Percentiles rank a stretch among this genome's conserved stretches.
Evolutionary conservation across 805 yeast genomes (phyloP).

Genomic region (Metschnikowia borealis): DNA sequence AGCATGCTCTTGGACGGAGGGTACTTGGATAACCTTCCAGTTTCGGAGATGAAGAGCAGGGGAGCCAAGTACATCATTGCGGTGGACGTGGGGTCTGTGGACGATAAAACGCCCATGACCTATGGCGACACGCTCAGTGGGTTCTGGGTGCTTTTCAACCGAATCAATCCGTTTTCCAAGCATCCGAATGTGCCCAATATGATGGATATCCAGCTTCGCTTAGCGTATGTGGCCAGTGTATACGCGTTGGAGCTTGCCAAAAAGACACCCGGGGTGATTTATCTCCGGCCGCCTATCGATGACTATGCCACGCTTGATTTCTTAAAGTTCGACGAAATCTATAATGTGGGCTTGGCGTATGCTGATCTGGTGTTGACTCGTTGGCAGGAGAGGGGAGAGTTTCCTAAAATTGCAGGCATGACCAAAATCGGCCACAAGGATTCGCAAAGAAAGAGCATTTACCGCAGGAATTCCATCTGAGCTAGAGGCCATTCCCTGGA

Average conservation of each 20-base stretch:
- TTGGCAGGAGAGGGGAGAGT: conserved; percentile 47
- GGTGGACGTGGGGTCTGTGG: conserved; percentile 93
- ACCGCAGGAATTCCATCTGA: conserved; percentile 18
- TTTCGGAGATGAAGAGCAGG: conserved; percentile 80
- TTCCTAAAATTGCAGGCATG: conserved; percentile 61
- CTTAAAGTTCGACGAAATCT: conserved; percentile 86
- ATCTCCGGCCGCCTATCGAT: conserved; percentile 92
- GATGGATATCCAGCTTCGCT: conserved; percentile 90
- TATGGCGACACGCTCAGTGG: conserved; percentile 95
- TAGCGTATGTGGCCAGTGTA: conserved; percentile 94
- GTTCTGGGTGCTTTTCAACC: conserved; percentile 79
- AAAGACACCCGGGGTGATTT: conserved; percentile 75
- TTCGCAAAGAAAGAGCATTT: conserved; percentile 6
- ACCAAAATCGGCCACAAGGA: conserved; percentile 8
- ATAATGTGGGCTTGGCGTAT: conserved; percentile 71
- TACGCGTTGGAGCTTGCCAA: conserved; percentile 89
- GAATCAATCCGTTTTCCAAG: conserved; percentile 85
- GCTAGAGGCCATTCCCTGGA: background rate
- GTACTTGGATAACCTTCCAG: conserved; percentile 90
- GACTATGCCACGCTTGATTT: conserved; percentile 88
- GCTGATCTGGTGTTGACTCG: conserved; percentile 56
- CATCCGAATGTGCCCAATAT: conserved; percentile 88
- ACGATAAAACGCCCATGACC: conserved; percentile 82
- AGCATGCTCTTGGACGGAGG: conserved; percentile 96
- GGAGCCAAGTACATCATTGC: conserved; percentile 89